Evolutionary conservation across 1,284 basidiomycete species (phyloP), one percentile per base, ranked within the genome.

Genomic region (Irpex sp.): DNA sequence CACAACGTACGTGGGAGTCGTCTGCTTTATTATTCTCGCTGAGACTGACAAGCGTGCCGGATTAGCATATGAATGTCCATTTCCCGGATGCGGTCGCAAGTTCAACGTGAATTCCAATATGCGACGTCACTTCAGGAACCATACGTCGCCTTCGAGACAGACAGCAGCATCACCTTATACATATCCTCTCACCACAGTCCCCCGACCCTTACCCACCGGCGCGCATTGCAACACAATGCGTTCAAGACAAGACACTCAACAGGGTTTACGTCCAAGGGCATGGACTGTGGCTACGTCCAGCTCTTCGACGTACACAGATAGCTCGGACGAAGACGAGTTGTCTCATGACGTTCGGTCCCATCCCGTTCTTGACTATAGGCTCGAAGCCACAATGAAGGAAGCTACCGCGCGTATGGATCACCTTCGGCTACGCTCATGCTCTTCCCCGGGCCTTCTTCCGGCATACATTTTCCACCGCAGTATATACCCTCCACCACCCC

Each of bases 81-180:
- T 80, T 77, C 88, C 86, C 4, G 82, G 85, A n/a, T 92, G 90
- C 70, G 87, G 86, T 36, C 82, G 89, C 26, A 81, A 84, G 63
- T 92, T 92, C 75, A 91, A 90, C 66, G 91, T 92, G 62, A 90
- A 91, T 70, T 91, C 88, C 0, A 92, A 92, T 73, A 91, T 92
- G 91, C 82, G 90, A 49, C 79, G 90, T 6, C 90, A 92, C 71
- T 86, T 86, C 69, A 79, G 89, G 52, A 91, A 89, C 73, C 89
- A 92, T 68, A 68, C 63, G 38, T 62, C 57, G 37, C 58, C 60
- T 38, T 34, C 44, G 56, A 49, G 34, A 31, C 61, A 19, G 17
- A 34, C 48, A 21, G 57, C 36, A 49, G 47, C 34, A 17, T 48
- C 59, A 15, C 64, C 64, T 31, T 65, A 65, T 48, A 65, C 64